Conservation (phyloP, 148 eudicot genomes). For the Rhododendron ferrugineum region DNA sequence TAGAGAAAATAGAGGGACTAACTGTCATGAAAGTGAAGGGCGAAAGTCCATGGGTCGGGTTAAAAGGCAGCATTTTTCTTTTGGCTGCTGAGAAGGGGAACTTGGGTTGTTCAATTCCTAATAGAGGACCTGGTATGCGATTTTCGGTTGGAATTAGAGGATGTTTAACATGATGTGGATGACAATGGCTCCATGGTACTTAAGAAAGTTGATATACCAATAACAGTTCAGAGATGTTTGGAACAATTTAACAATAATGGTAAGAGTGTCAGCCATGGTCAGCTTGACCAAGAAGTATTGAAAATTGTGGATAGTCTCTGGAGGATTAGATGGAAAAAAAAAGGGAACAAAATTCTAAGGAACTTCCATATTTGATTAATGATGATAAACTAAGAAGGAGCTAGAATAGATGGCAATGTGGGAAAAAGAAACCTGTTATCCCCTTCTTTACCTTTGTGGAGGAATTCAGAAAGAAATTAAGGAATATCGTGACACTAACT, state of each 20-base stretch:
- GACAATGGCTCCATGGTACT: background rate
- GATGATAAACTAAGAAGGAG: background rate
- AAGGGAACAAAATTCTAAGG: background rate
- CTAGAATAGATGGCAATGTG: background rate
- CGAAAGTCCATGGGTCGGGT: background rate
- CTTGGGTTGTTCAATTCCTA: background rate
- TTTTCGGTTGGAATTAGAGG: background rate
- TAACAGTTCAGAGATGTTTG: background rate
- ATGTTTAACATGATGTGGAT: background rate
- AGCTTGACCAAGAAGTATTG: background rate
- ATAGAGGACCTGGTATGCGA: background rate
- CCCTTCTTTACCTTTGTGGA: background rate
- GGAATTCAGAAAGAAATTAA: background rate
- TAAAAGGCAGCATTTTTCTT: background rate
- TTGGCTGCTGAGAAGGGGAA: background rate
- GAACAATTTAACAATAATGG: background rate
- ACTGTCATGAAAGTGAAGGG: background rate
- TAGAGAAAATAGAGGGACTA: background rate
- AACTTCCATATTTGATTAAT: background rate
- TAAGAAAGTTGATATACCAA: background rate
- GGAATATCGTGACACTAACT: background rate
- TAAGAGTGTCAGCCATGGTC: background rate
- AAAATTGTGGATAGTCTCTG: background rate
- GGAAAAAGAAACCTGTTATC: background rate
- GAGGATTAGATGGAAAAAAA: background rate